Percentiles rank a stretch among this genome's conserved stretches.
Evolutionary conservation across 192 early-diverging fungal genomes (phyloP).

Genomic region (Coemansia sp.): DNA sequence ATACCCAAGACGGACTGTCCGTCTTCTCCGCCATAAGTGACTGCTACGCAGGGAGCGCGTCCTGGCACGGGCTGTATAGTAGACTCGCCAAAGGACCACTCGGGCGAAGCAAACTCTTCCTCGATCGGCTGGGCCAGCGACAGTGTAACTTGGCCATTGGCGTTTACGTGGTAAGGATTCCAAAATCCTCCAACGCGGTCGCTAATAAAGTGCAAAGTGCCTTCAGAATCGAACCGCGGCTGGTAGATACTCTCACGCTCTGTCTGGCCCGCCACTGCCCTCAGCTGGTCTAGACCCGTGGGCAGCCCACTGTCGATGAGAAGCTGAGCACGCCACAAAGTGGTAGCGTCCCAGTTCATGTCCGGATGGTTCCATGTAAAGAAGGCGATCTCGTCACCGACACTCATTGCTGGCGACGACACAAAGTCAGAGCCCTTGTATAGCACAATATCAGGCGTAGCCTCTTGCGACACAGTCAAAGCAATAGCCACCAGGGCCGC

Average conservation of each 20-base stretch:
- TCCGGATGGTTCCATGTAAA: constrained; percentile 73
- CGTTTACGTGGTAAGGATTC: constrained; percentile 64
- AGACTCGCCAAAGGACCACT: constrained; percentile 58
- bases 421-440: constrained; percentile 70
- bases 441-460: constrained; percentile 42
- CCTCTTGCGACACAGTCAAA: constrained; percentile 29
- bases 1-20: constrained; percentile 30
- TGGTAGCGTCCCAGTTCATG: constrained; percentile 82
- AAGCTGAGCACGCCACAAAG: constrained; percentile 56
- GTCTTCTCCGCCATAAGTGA: constrained; percentile 15
- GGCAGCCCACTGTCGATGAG: not conserved
- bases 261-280: constrained; percentile 30
- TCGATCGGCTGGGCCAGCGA: constrained; percentile 55
- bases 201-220: constrained; percentile 64
- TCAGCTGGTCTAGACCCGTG: constrained; percentile 2
- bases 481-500: constrained; percentile 64
- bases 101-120: constrained; percentile 68
- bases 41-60: constrained; percentile 17
- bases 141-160: constrained; percentile 32
- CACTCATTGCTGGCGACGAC: constrained; percentile 61
- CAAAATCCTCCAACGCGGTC: constrained; percentile 72
- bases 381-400: constrained; percentile 61
- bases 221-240: constrained; percentile 62
- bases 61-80: constrained; percentile 43
- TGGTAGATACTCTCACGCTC: constrained; percentile 59